phyloP scores from a whole-genome alignment of 805 yeast species.

The Wickerhamiella brachini region DNA sequence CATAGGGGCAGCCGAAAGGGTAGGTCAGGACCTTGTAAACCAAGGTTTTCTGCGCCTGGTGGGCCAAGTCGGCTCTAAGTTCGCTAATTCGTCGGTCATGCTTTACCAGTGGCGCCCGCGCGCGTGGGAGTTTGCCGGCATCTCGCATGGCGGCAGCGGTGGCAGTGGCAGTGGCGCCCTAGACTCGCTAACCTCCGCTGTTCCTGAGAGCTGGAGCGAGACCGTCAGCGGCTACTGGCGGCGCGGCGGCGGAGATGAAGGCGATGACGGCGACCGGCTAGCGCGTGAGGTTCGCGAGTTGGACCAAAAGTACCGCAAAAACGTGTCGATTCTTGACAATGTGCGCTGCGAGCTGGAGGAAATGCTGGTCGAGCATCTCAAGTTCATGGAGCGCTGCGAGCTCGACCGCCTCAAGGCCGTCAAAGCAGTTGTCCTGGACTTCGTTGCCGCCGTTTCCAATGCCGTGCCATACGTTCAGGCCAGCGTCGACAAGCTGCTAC shows the following conservation, averaged over 20 bases:
- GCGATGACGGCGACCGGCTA: slow-evolving; percentile 37
- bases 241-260: slow-evolving; percentile 28
- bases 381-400: slow-evolving; percentile 75
- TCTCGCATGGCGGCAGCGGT: slow-evolving; percentile 9
- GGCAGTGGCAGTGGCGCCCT: slow-evolving; percentile 1
- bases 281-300: slow-evolving; percentile 42
- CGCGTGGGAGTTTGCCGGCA: slow-evolving; percentile 43
- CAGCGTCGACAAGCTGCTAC: slow-evolving; percentile 44
- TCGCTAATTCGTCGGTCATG: slow-evolving; percentile 62
- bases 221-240: slow-evolving; percentile 3
- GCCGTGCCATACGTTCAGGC: slow-evolving; percentile 44
- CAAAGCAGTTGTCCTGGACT: slow-evolving; percentile 62
- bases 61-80: slow-evolving; percentile 44
- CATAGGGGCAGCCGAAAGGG: slow-evolving; percentile 47
- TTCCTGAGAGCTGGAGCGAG: slow-evolving; percentile 8
- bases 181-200: slow-evolving; percentile 3
- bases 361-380: slow-evolving; percentile 48
- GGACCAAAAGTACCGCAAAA: slow-evolving; percentile 41
- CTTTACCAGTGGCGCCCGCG: slow-evolving; percentile 69
- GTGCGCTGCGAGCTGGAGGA: slow-evolving; percentile 66
- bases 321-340: slow-evolving; percentile 46
- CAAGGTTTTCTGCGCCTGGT: slow-evolving; percentile 48
- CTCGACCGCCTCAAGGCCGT: slow-evolving; percentile 61
- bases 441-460: slow-evolving; percentile 50
- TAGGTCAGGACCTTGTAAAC: slow-evolving; percentile 59